A percentile compares a stretch with the other conserved stretches of the same genome.
phyloP scores from a whole-genome alignment of 2,329 filamentous ascomycete genomes.

The Colletotrichum gloeosporioides region DNA sequence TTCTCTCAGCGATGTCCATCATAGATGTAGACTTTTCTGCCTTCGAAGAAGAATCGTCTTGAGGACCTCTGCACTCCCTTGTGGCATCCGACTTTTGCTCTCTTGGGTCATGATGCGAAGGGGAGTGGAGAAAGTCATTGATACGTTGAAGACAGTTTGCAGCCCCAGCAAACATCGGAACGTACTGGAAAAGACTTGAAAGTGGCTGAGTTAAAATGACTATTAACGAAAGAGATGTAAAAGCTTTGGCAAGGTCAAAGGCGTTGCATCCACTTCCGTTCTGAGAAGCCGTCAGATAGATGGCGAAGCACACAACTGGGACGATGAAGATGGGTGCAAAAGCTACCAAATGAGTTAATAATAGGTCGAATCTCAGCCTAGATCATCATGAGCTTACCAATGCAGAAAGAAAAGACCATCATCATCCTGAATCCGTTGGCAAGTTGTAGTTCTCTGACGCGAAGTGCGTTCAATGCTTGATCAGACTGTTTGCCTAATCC shows the following conservation, averaged over 20 bases:
- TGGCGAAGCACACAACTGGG: background rate
- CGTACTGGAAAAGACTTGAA: background rate
- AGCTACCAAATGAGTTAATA: background rate
- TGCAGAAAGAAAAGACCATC: background rate
- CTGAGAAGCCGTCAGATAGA: background rate
- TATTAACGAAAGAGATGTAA: background rate
- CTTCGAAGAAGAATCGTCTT: background rate
- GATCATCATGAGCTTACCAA: background rate
- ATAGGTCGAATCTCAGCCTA: too few species aligned
- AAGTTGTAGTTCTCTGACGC: rapidly evolving
- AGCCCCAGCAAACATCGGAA: background rate
- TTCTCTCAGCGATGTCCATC: background rate
- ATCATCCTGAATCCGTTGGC: background rate
- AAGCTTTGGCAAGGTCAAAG: background rate
- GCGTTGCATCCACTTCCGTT: background rate
- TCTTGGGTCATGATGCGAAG: background rate
- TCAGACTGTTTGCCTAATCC: background rate
- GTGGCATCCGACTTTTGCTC: background rate
- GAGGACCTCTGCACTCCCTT: too few species aligned
- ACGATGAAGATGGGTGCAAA: background rate
- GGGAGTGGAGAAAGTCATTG: background rate
- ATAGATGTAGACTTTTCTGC: background rate
- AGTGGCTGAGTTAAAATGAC: background rate
- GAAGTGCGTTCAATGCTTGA: background rate
- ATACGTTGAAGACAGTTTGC: background rate